These are phyloP conservation scores for Termitomyces sp. DNA, from an alignment of 768 basidiomycete species.

Conservation along the genomic window DNA sequence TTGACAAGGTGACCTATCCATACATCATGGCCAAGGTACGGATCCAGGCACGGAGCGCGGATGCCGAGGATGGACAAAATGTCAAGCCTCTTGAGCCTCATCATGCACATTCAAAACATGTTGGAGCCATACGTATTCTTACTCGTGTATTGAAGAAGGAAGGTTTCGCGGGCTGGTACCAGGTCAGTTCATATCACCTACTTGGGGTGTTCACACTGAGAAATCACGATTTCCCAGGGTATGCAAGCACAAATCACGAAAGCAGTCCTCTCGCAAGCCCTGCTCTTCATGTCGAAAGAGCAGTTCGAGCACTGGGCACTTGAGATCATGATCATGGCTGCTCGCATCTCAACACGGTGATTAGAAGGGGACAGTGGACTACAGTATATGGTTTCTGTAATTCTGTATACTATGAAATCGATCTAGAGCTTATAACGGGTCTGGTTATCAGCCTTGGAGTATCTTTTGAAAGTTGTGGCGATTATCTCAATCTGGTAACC, in stretches of 20 bases:
- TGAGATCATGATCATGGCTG: slow-evolving; percentile 53
- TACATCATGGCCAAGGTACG: slow-evolving; percentile 97
- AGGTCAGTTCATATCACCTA: slow-evolving; percentile 43
- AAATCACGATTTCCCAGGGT: slow-evolving; percentile 46
- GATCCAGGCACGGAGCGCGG: slow-evolving; percentile 78
- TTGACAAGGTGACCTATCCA: slow-evolving; percentile 78
- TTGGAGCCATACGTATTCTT: slow-evolving; percentile 77
- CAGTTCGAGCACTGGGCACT: slow-evolving; percentile 91
- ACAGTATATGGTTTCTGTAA: background rate
- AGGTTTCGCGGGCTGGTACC: slow-evolving; percentile 93
- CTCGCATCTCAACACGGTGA: slow-evolving; percentile 27
- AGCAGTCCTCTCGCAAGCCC: slow-evolving; percentile 90
- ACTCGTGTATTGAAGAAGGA: slow-evolving; percentile 63
- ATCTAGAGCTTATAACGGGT: background rate
- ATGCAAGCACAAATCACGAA: slow-evolving; percentile 96
- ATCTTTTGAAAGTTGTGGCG: background rate
- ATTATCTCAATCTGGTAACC: background rate
- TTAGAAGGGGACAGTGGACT: background rate
- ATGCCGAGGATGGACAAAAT: slow-evolving; percentile 37
- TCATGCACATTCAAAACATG: slow-evolving; percentile 42
- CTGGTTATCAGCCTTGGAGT: background rate
- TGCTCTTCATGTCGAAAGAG: slow-evolving; percentile 96
- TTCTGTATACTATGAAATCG: background rate
- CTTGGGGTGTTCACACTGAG: background rate
- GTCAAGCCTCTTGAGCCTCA: slow-evolving; percentile 35